Base-by-base conservation (phyloP, 1,284 basidiomycete species). In the Tilletiaria anomala region DNA sequence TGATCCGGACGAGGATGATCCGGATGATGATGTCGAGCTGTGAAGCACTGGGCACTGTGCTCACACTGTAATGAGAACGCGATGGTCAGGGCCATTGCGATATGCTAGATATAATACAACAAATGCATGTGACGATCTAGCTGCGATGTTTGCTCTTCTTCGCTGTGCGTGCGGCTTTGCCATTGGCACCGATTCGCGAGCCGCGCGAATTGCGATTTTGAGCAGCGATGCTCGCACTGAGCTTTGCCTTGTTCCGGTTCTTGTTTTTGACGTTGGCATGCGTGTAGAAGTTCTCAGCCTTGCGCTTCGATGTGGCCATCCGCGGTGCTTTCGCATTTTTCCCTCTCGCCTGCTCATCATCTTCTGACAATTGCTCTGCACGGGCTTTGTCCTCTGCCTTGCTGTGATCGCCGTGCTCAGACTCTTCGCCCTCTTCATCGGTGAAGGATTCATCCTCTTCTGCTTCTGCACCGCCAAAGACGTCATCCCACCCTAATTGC, bases 221-320 rank as follows among this genome's bases (percentile, higher is more conserved):
- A 18, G 23, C 16, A 4, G 16, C 21, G 24, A 3, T 6, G 29
- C 17, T 16, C n/a, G 16, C 11, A 16, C n/a, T n/a, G 45, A 37
- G 24, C 45, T 45, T 35, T 45, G 39, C 32, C 46, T 80, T 78
- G 40, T 49, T 54, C 24, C 61, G 50, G 43, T 61, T 65, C 54
- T 61, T 58, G 57, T 65, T 65, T 60, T 67, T 67, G 46, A 67
- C 63, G 44, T 68, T 68, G 44, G 65, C 66, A 40, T 61, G 51
- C 12, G 64, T 65, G 71, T 86, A 94, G 73, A 88, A 97, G 72
- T 96, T 96, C 45, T 76, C 75, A 14, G 84, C 78, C 70, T 86
- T 89, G 72, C 79, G 80, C 82, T 67, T 65, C 44, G 42, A 51
- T 18, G 63, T 65, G 18, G 47, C 64, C 53, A 63, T 55, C 10